Evolutionary conservation across 1,284 basidiomycete genomes (phyloP), one percentile per base, ranked within the genome.

Genomic region (Golubevia pallescens): DNA sequence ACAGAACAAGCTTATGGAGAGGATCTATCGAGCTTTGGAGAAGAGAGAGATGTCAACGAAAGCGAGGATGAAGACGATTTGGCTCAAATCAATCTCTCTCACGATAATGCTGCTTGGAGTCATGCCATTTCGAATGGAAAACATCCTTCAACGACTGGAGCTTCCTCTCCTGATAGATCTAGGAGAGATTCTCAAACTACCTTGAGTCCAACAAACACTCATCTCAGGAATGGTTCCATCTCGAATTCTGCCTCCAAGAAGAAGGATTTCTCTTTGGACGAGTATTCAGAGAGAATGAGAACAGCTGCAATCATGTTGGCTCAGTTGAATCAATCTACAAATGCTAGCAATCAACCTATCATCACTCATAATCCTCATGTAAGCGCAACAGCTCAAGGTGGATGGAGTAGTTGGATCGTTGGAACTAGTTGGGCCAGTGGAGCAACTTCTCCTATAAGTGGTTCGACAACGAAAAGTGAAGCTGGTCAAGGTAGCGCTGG

Each of bases 241-340:
- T 42, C 38, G 16, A 58, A 58, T 21, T 64, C 34, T 38, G 34
- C 34, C 34, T 38, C 34, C 10, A 38, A 56, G 63, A 70, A 16
- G 61, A 67, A 42, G 57, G 74, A 63, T 16, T 80, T 83, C 55
- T 80, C 80, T 10, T 70, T 99, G 32, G 95, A 99, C 80, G 96
- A 99, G 76, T 99, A 99, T 84, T 96, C 96, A 0, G 93, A 97
- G 78, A 90, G 96, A 55, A 99, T 99, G 96, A 91, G 94, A 14
- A 98, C 95, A 8, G 96, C 96, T 1, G 96, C 97, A 2, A 92
- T 99, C 77, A 98, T 99, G 96, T 90, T 99, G 21, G 92, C 96
- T 1, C 96, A 99, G 87, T 89, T 99, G 55, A 97, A 95, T 76
- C 76, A 73, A 62, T 70, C 66, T 28, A 76, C 70, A 42, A 80